phyloP scores from a whole-genome alignment of 345 rosid genomes.

The Eutrema heterophyllum region DNA sequence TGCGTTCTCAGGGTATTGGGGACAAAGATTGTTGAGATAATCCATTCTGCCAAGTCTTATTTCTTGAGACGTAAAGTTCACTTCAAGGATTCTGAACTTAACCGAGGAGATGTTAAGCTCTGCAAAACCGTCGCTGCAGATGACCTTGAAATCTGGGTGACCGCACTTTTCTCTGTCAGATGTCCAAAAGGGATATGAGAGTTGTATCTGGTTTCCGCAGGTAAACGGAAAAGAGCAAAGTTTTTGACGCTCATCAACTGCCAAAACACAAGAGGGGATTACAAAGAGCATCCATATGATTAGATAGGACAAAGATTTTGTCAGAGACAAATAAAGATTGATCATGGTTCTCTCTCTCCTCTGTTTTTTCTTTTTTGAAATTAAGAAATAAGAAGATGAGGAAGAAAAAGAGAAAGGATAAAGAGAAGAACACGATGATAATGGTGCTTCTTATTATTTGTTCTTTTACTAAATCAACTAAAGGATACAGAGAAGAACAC shows the following conservation, averaged over 20 bases:
- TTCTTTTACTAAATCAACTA: too few relatives aligned
- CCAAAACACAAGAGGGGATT: neutral
- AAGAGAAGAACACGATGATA: too few relatives aligned
- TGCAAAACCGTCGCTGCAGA: neutral
- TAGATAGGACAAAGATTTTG: neutral
- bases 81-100: slow-evolving; percentile 28
- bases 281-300: neutral
- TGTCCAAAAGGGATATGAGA: slow-evolving; percentile 32
- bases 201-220: neutral
- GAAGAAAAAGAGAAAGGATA: too few relatives aligned
- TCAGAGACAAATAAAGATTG: neutral
- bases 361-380: too few relatives aligned
- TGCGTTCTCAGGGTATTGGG: neutral
- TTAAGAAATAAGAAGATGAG: too few relatives aligned
- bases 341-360: slow-evolving; percentile 3
- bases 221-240: neutral
- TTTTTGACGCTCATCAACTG: neutral
- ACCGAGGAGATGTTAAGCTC: slow-evolving; percentile 9
- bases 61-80: too few relatives aligned
- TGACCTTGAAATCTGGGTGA: slow-evolving; percentile 27
- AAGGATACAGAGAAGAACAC: too few relatives aligned
- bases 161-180: slow-evolving; percentile 25
- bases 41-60: slow-evolving; percentile 24
- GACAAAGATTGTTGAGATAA: slow-evolving; percentile 26
- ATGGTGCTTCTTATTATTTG: too few relatives aligned